Conservation (phyloP, 2,329 filamentous ascomycete species). For the Camillea tinctor region DNA sequence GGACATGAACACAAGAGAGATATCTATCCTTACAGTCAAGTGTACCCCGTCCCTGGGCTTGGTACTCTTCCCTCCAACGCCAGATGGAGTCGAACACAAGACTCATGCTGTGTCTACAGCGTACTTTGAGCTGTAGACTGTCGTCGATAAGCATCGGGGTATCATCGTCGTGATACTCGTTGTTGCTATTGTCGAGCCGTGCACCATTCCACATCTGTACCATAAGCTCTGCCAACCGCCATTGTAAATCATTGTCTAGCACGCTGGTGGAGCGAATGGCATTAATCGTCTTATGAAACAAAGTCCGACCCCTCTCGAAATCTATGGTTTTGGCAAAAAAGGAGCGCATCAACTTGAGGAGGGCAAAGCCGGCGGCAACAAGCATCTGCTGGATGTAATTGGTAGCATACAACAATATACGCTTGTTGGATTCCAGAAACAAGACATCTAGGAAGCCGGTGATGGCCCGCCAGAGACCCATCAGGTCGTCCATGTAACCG, state of each 20-base stretch:
- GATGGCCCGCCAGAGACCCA: constrained; percentile 72
- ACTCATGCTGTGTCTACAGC: constrained; percentile 81
- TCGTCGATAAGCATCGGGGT: constrained; percentile 59
- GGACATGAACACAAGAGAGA: constrained; percentile 27
- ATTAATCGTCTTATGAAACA: constrained; percentile 70
- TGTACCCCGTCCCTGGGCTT: constrained; percentile 66
- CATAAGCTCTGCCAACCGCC: constrained; percentile 79
- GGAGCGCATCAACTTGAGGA: constrained; percentile 76
- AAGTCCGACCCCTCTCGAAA: constrained; percentile 61
- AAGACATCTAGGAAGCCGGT: constrained; percentile 68
- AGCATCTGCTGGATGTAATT: constrained; percentile 85
- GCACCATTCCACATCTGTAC: constrained; percentile 81
- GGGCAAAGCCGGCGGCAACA: constrained; percentile 73
- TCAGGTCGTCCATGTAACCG: constrained; percentile 71
- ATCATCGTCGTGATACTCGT: constrained; percentile 49
- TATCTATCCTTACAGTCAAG: constrained; percentile 61
- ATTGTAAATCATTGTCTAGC: constrained; percentile 74
- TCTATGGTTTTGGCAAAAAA: constrained; percentile 74
- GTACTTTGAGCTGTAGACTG: constrained; percentile 75
- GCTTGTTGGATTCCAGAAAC: constrained; percentile 53
- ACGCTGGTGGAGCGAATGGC: constrained; percentile 73
- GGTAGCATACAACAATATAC: constrained; percentile 63
- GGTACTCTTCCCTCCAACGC: constrained; percentile 80
- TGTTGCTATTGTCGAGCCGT: constrained; percentile 49
- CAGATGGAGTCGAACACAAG: constrained; percentile 82